These are phyloP conservation scores for Curvularia hawaiiensis DNA, from an alignment of 2,329 filamentous ascomycete species.

Conservation along the genomic window DNA sequence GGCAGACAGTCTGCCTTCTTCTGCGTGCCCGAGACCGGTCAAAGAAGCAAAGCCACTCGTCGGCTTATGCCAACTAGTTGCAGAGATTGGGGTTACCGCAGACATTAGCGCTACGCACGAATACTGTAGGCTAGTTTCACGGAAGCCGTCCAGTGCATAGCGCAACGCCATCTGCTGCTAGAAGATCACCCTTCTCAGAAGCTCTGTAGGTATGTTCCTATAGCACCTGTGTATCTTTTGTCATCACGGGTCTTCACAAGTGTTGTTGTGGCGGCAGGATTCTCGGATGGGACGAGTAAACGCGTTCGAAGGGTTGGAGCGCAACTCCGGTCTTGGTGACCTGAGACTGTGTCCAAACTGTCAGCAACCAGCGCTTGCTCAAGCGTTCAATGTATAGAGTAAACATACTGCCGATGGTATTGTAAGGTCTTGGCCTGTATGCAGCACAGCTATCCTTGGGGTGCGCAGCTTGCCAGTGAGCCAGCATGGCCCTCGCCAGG, in stretches of 20 bases:
- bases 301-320: background rate
- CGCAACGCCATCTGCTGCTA: background rate
- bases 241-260: background rate
- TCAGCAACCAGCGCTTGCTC: background rate
- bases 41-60: constrained; percentile 1
- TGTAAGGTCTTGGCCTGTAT: background rate
- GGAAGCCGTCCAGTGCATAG: background rate
- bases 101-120: constrained; percentile 8
- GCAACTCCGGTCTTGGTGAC: background rate
- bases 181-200: background rate
- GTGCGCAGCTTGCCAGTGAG: background rate
- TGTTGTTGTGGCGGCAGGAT: background rate
- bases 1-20: background rate
- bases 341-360: background rate
- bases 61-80: constrained; percentile 5
- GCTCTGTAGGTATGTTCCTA: background rate
- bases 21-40: background rate
- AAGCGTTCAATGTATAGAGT: background rate
- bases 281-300: background rate
- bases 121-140: background rate
- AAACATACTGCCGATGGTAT: background rate
- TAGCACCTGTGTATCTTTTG: background rate
- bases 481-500: background rate
- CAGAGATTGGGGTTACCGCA: constrained; percentile 4
- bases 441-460: too few species aligned